These are phyloP conservation scores for Botryotinia convoluta DNA, from an alignment of 2,329 filamentous ascomycete genomes.

Conservation along the genomic window DNA sequence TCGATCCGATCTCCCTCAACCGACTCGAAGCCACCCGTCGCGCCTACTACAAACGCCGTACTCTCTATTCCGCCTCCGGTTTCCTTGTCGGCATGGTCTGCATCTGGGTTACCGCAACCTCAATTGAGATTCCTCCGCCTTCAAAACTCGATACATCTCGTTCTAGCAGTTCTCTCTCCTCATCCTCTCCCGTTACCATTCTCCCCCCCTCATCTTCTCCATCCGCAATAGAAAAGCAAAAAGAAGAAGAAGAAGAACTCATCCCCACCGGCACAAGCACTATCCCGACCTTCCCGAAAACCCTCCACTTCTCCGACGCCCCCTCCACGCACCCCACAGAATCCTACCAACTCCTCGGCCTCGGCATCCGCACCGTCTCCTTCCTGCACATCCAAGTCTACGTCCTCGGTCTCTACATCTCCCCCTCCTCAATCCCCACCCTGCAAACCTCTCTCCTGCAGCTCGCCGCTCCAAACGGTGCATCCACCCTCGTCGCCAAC, in stretches of 20 bases:
- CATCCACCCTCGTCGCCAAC: conserved; percentile 76
- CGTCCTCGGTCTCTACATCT: conserved; percentile 88
- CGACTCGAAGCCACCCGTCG: conserved; percentile 30
- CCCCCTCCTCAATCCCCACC: conserved; percentile 75
- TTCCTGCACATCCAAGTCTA: conserved; percentile 92
- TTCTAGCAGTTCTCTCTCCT: conserved; percentile 39
- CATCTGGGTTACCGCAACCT: conserved; percentile 37
- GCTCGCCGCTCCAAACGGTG: conserved; percentile 65
- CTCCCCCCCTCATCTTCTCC: conserved; percentile 30
- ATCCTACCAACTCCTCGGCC: conserved; percentile 76
- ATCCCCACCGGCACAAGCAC: conserved; percentile 39
- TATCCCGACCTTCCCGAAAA: conserved; percentile 55
- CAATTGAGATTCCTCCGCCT: conserved; percentile 30
- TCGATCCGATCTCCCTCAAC: conserved; percentile 34
- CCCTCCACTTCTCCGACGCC: conserved; percentile 80
- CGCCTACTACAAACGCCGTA: conserved; percentile 36
- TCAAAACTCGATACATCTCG: conserved; percentile 17
- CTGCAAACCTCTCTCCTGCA: conserved; percentile 76
- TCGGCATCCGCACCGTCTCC: conserved; percentile 85
- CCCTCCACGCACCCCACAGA: conserved; percentile 68
- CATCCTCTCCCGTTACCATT: conserved; percentile 35
- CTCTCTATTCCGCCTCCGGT: conserved; percentile 33
- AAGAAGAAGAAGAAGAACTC: conserved; percentile 38
- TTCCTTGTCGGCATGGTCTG: conserved; percentile 35
- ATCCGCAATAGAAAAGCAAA: no score